Evolutionary conservation across 1,284 basidiomycete genomes (phyloP), one percentile per base, ranked within the genome.

Genomic region (Sanghuangporus sanghuang): DNA sequence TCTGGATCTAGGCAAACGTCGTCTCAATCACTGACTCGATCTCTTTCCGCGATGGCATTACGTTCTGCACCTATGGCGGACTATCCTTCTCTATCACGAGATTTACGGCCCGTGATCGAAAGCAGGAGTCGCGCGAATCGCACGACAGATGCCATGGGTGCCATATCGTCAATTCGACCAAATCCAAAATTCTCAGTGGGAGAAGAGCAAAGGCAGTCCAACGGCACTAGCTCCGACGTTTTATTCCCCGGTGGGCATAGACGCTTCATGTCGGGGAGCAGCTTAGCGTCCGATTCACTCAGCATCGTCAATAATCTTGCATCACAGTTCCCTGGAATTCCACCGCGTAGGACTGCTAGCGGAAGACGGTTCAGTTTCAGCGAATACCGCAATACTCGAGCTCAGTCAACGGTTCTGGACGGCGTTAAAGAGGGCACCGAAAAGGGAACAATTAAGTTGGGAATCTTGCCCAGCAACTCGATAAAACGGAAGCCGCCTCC

Each of bases 281-380:
- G 67, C 64, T 72, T 36, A 55, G 66, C 67, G 52, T 76, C 78
- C 2, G 79, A 81, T 64, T 77, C 73, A 27, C 64, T 80, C 11
- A 73, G 75, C 65, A 73, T 76, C 16, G 76, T 85, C 35, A 79
- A 78, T 21, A 80, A 81, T 42, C 74, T 86, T 62, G 75, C 83
- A 11, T 65, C 72, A 40, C 80, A 80, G 70, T 87, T 86, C 73
- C 83, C 85, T 21, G 75, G 73, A 11, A 75, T 80, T 50, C 80
- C 83, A 21, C 75, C 77, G 27, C 70, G 73, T n/a, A 68, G 74
- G 11, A 75, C 71, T 49, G 39, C 57, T 6, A 40, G 38, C 40
- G 23, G 49, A 12, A 64, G 57, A 49, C 50, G 52, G 3, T 23
- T 35, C 40, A 60, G 50, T 23, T 42, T 8, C 57, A 4, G 54